phyloP scores from a whole-genome alignment of 2,329 filamentous ascomycete species.

The Alternaria conjuncta region DNA sequence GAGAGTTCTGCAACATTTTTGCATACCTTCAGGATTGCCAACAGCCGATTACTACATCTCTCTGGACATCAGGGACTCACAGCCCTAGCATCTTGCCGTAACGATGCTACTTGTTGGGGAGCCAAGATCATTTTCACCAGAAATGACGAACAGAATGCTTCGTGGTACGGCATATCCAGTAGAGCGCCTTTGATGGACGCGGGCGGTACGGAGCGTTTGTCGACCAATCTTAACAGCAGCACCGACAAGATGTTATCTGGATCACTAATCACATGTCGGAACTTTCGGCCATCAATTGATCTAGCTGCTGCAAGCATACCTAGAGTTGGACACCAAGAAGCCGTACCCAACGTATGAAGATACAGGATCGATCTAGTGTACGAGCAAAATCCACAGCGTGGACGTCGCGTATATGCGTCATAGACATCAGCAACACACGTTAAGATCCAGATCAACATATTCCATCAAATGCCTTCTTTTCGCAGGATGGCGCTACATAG shows the following conservation, averaged over 20 bases:
- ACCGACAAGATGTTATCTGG: not conserved
- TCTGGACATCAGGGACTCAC: not conserved
- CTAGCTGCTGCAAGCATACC: not conserved
- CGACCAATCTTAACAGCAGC: not conserved
- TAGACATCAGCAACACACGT: too few relatives aligned
- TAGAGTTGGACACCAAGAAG: not conserved
- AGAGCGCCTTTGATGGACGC: not conserved
- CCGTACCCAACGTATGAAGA: too few relatives aligned
- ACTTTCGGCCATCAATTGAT: not conserved
- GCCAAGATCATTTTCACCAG: not conserved
- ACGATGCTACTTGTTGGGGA: not conserved
- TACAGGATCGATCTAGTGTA: too few relatives aligned
- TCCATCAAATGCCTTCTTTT: too few relatives aligned
- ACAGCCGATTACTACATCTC: not conserved
- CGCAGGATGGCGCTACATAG: too few relatives aligned
- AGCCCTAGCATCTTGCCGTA: not conserved
- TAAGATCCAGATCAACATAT: too few relatives aligned
- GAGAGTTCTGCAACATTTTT: not conserved
- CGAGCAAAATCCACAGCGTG: too few relatives aligned
- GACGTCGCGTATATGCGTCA: too few relatives aligned
- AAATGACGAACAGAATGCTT: not conserved
- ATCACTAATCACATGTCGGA: not conserved
- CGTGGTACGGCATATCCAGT: not conserved
- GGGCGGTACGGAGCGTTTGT: not conserved
- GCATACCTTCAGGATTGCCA: rapidly evolving